These are phyloP conservation scores for Globisporangium perplexum DNA, from an alignment of 352 stramenopile species.

Conservation along the genomic window DNA sequence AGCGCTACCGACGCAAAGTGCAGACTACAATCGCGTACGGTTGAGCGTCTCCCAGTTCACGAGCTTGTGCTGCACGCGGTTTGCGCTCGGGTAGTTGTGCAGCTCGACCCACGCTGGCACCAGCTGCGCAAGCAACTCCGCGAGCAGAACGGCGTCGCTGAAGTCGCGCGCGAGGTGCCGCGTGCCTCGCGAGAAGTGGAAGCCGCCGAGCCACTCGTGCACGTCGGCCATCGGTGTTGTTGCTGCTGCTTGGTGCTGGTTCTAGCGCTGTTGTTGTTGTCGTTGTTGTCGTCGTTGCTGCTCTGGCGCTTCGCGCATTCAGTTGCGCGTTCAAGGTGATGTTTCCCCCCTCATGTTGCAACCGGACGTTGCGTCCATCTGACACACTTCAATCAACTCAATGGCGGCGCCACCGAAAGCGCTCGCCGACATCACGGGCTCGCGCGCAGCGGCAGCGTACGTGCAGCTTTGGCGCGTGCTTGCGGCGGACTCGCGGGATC, in stretches of 20 bases:
- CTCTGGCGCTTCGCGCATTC: no score
- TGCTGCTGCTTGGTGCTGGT: background rate
- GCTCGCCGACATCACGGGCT: constrained; percentile 9
- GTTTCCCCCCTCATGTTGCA: constrained; percentile 3
- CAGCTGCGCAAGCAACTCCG: constrained; percentile 41
- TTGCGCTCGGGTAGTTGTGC: constrained; percentile 38
- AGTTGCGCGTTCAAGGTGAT: background rate
- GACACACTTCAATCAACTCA: background rate
- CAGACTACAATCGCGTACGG: constrained; percentile 15
- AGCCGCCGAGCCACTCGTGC: constrained; percentile 36
- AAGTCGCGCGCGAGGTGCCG: constrained; percentile 40
- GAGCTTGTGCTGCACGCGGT: constrained; percentile 41
- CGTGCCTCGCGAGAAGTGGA: constrained; percentile 34
- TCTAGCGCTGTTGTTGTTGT: background rate
- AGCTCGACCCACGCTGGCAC: constrained; percentile 39
- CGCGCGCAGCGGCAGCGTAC: background rate
- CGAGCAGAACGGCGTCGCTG: constrained; percentile 45
- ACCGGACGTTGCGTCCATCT: no score
- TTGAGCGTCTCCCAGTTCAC: constrained; percentile 57
- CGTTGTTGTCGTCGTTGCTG: background rate
- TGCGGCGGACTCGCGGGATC: no score
- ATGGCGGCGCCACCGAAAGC: background rate
- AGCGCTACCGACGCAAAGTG: background rate
- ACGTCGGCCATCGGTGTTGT: constrained; percentile 21
- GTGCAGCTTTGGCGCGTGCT: no score